Evolutionary conservation across 192 early-diverging fungal genomes (phyloP).

Genomic region (Coemansia sp.): DNA sequence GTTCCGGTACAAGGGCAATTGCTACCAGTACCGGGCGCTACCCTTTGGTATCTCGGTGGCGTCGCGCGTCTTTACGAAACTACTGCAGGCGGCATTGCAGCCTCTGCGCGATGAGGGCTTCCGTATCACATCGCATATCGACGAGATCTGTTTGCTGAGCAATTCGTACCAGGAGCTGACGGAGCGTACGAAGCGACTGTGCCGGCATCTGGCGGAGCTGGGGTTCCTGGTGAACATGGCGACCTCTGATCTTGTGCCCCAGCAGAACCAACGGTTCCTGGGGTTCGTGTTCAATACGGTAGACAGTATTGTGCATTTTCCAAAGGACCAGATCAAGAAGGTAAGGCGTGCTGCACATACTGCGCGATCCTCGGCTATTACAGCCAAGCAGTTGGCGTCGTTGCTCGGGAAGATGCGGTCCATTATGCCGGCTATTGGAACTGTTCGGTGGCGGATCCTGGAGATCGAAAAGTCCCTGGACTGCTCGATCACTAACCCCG

Average conservation of each 20-base stretch:
- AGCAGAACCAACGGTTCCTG: slow-evolving; percentile 53
- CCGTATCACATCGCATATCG: slow-evolving; percentile 46
- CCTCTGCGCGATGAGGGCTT: slow-evolving; percentile 43
- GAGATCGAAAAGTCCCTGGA: slow-evolving; percentile 44
- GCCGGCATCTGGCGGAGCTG: slow-evolving; percentile 34
- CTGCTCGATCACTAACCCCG: slow-evolving; percentile 29
- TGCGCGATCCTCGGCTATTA: slow-evolving; percentile 28
- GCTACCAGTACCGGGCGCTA: slow-evolving; percentile 52
- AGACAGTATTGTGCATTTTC: slow-evolving; percentile 33
- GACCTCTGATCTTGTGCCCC: slow-evolving; percentile 45
- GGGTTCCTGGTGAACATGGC: slow-evolving; percentile 47
- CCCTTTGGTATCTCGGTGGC: slow-evolving; percentile 54
- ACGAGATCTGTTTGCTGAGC: slow-evolving; percentile 49
- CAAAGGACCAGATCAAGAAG: slow-evolving; percentile 50
- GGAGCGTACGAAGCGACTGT: slow-evolving; percentile 33
- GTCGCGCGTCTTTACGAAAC: slow-evolving; percentile 40
- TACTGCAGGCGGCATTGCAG: slow-evolving; percentile 46
- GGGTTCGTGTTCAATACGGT: slow-evolving; percentile 54
- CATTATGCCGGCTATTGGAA: slow-evolving; percentile 47
- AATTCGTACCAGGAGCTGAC: slow-evolving; percentile 24
- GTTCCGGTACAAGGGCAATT: slow-evolving; percentile 46
- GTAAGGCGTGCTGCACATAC: slow-evolving; percentile 45
- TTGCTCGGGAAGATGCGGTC: slow-evolving; percentile 47
- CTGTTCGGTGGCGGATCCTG: slow-evolving; percentile 26
- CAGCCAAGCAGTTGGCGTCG: slow-evolving; percentile 51